Evolutionary conservation across 225 moss, liverwort and hornwort genomes (phyloP).

Genomic region (Antitrichia curtipendula): DNA sequence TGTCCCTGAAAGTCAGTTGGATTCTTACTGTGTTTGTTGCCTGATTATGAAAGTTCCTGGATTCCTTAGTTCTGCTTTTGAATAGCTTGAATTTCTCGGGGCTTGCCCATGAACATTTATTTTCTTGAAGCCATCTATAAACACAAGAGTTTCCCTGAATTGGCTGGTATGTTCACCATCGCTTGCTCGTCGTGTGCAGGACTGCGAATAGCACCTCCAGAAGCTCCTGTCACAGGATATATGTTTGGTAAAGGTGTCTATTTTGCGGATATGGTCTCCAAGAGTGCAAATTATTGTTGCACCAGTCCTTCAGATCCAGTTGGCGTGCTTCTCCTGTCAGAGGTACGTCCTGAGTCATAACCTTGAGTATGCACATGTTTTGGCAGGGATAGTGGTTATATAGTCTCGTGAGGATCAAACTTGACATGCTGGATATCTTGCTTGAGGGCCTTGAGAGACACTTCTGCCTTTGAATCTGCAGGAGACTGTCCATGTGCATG

Average conservation of each 20-base stretch:
- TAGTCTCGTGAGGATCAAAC: background rate
- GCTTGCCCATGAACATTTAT: background rate
- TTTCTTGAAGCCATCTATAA: background rate
- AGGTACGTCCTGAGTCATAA: constrained; percentile 32
- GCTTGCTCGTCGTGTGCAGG: constrained; percentile 32
- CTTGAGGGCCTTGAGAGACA: background rate
- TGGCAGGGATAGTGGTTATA: background rate
- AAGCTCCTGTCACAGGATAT: constrained; percentile 79
- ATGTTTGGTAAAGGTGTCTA: constrained; percentile 99
- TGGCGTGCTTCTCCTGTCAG: constrained; percentile 77
- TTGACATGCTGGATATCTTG: background rate
- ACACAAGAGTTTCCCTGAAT: background rate
- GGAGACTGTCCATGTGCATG: background rate
- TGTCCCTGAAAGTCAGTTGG: background rate
- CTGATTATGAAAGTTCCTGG: background rate
- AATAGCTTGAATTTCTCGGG: background rate
- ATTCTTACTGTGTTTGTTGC: background rate
- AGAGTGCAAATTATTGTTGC: constrained; percentile 91
- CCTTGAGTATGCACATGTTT: background rate
- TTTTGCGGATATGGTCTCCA: constrained; percentile 96
- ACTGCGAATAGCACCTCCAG: constrained; percentile 92
- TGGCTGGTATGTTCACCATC: background rate
- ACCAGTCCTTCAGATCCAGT: constrained; percentile 7
- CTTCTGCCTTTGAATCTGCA: background rate
- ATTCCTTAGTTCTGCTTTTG: background rate